phyloP scores from a whole-genome alignment of 192 early-diverging fungal species.

The Thamnidium elegans region DNA sequence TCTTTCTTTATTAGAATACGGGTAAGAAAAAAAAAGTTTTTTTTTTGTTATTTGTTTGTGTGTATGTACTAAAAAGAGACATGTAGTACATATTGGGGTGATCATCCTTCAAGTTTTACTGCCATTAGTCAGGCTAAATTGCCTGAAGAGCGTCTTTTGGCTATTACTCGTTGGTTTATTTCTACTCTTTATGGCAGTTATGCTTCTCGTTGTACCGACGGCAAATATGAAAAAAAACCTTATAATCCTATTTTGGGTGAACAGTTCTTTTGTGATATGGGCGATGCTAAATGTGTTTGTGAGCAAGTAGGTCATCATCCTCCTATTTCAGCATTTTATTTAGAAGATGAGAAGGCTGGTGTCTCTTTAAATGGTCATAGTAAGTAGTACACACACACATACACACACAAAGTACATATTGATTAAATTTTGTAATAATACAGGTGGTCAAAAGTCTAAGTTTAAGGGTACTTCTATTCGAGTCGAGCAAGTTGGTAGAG shows the following conservation, averaged over 20 bases:
- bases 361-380: conserved; percentile 64
- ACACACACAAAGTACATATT: no score
- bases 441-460: conserved; percentile 56
- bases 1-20: conserved; percentile 77
- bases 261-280: conserved; percentile 58
- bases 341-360: conserved; percentile 62
- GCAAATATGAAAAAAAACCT: conserved; percentile 74
- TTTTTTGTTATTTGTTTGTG: neutral
- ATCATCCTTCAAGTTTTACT: conserved; percentile 50
- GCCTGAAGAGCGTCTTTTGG: conserved; percentile 62
- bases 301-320: conserved; percentile 78
- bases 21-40: conserved; percentile 31
- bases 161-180: conserved; percentile 73
- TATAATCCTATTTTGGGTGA: conserved; percentile 65
- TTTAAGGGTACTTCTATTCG: conserved; percentile 66
- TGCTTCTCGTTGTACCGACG: conserved; percentile 62
- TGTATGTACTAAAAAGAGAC: neutral
- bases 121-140: conserved; percentile 58
- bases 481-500: conserved; percentile 62
- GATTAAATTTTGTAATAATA: neutral
- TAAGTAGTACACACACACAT: conserved; percentile 44
- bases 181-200: conserved; percentile 80
- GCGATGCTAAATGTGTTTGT: conserved; percentile 53
- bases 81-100: conserved; percentile 40
- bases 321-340: conserved; percentile 65